Evolutionary conservation across 306 rosid genomes (phyloP).

Genomic region (Hylodesmum podocarpum): DNA sequence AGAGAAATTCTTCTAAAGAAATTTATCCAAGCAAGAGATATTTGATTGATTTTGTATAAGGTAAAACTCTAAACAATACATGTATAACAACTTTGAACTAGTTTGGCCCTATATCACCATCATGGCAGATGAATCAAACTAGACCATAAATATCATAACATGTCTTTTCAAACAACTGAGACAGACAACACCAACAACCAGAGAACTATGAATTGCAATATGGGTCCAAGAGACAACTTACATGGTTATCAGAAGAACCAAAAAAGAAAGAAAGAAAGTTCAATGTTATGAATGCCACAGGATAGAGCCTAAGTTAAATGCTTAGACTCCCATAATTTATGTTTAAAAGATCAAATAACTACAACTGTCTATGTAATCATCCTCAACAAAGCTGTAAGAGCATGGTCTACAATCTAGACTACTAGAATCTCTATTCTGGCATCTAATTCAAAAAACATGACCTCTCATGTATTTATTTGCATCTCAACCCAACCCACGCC

Average conservation of each 20-base stretch:
- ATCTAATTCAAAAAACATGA: background rate
- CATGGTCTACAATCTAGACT: background rate
- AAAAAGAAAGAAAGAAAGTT: conserved; percentile 15
- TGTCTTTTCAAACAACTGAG: conserved; percentile 8
- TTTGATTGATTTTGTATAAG: conserved; percentile 41
- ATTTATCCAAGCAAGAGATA: too few species aligned
- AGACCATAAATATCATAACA: background rate
- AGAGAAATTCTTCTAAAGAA: too few species aligned
- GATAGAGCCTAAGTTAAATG: background rate
- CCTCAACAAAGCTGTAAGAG: background rate
- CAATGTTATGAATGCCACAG: background rate
- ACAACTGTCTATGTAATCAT: background rate
- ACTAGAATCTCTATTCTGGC: background rate
- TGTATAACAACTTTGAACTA: background rate
- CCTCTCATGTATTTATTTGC: background rate
- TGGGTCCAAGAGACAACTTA: conserved; percentile 61
- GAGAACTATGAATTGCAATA: conserved; percentile 54
- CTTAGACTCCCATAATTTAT: background rate
- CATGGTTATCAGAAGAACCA: conserved; percentile 65
- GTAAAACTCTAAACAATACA: background rate
- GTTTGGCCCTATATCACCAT: conserved; percentile 12
- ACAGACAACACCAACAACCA: conserved; percentile 51
- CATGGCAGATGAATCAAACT: background rate
- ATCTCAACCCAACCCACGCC: background rate
- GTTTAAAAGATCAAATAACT: background rate